Base-by-base conservation (phyloP, 805 yeast genomes). In the Lachancea meyersii region DNA sequence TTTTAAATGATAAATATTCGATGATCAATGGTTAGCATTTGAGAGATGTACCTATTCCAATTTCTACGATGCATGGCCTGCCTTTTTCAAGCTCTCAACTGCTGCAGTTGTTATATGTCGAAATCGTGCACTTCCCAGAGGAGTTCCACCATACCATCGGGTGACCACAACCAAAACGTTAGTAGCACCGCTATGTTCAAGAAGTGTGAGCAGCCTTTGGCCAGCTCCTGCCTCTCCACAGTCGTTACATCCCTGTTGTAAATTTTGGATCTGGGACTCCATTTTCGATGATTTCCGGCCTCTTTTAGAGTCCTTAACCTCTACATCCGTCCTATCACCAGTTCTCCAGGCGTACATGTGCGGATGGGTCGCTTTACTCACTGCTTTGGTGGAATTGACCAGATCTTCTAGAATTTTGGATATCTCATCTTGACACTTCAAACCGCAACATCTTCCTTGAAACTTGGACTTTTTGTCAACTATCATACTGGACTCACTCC, bases 71-170 rank as follows among this genome's bases (percentile, higher is more conserved):
- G 14, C 20, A 13, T 13, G 14, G 14, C 28, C 24, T 10, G 71
- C 75, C 6, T 51, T 54, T 38, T 61, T 60, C 31, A 80, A 52
- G 31, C 80, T 75, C 44, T 77, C 79, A 13, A 67, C 63, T 0
- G 79, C 81, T 11, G 73, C 75, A 20, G 72, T 69, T 37, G 77
- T 71, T 4, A 86, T 84, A 50, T 78, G 80, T 45, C 85, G 69
- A 54, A 85, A 86, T 42, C 95, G 61, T 19, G 77, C 71, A 4
- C 86, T 71, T 0, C 95, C 95, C 31, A 86, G 56, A 3, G 84
- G 85, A 0, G 71, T 70, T 0, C 95, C 94, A 1, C 91, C 91
- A 55, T 82, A 82, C 95, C 94, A 85, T 46, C 95, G 58, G 0
- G 85, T 75, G 0, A 82, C 93, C 21, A 85, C 78, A 1, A 85